Percentiles rank a stretch among this genome's conserved stretches.
Evolutionary conservation across 2,329 filamentous ascomycete genomes (phyloP).

Genomic region (Plectosphaerella sp.): DNA sequence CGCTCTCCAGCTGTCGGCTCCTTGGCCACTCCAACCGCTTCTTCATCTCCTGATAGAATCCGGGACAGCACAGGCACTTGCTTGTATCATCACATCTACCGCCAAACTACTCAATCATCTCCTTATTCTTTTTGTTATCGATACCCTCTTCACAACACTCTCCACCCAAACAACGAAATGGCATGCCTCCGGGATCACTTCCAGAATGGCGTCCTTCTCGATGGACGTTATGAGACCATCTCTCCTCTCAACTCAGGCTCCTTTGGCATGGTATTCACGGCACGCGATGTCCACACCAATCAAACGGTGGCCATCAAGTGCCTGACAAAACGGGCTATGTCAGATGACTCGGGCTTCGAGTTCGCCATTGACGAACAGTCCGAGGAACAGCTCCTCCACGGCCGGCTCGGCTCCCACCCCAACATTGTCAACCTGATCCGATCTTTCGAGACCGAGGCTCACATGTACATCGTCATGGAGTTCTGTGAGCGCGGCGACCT

Average conservation of each 20-base stretch:
- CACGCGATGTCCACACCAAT: slow-evolving; percentile 71
- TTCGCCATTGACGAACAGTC: slow-evolving; percentile 78
- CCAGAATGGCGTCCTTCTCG: slow-evolving; percentile 71
- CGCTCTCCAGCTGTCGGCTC: background rate
- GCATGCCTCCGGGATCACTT: slow-evolving; percentile 86
- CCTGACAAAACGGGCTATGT: slow-evolving; percentile 74
- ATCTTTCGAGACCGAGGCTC: slow-evolving; percentile 86
- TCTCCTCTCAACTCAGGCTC: slow-evolving; percentile 97
- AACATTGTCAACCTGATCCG: slow-evolving; percentile 93
- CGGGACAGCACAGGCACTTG: background rate
- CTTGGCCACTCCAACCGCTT: background rate
- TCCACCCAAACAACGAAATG: slow-evolving; percentile 44
- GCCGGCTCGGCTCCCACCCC: slow-evolving; percentile 70
- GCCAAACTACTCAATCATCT: slow-evolving; percentile 1
- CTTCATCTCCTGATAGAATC: background rate
- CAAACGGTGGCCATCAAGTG: slow-evolving; percentile 93
- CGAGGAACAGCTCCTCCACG: slow-evolving; percentile 76
- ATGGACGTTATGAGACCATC: slow-evolving; percentile 85
- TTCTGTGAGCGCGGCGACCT: slow-evolving; percentile 94
- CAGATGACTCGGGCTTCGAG: slow-evolving; percentile 54
- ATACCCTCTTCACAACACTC: slow-evolving; percentile 8
- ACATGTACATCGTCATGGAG: slow-evolving; percentile 89
- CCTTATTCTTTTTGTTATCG: slow-evolving; percentile 5
- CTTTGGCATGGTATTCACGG: slow-evolving; percentile 97
- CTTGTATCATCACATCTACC: slow-evolving; percentile 6